A percentile compares a stretch with the other conserved stretches of the same genome.
Conservation (phyloP, 2,329 filamentous ascomycete genomes). For the Grosmannia penicillata region DNA sequence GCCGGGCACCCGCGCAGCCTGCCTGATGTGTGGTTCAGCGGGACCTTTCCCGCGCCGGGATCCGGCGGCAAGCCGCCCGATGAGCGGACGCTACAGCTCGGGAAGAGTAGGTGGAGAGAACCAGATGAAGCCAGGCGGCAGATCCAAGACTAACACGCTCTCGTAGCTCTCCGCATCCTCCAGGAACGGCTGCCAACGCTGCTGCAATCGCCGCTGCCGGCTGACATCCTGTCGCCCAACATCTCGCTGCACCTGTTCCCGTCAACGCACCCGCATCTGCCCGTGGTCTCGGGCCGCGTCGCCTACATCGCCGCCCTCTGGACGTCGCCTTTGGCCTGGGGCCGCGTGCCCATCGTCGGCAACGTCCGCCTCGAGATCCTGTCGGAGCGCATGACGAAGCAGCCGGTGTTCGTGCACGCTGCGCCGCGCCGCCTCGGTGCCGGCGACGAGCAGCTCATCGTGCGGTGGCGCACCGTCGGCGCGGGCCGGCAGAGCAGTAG, state of each 20-base stretch:
- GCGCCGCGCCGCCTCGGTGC: constrained; percentile 32
- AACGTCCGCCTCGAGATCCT: constrained; percentile 80
- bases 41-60: constrained; percentile 17
- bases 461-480: constrained; percentile 67
- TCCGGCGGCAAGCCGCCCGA: constrained; percentile 21
- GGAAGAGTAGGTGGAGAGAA: constrained; percentile 41
- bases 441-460: constrained; percentile 66
- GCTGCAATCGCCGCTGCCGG: constrained; percentile 51
- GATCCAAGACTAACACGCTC: no score
- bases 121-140: no score
- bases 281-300: constrained; percentile 78
- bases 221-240: constrained; percentile 62
- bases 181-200: constrained; percentile 54
- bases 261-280: constrained; percentile 73
- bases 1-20: constrained; percentile 15
- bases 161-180: constrained; percentile 50
- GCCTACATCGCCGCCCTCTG: constrained; percentile 87
- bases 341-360: constrained; percentile 75
- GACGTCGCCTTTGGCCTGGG: constrained; percentile 95
- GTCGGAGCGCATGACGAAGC: constrained; percentile 72
- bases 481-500: neutral
- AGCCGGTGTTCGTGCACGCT: constrained; percentile 27
- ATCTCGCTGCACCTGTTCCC: constrained; percentile 59
- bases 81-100: constrained; percentile 46
- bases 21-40: constrained; percentile 29